Evolutionary conservation across 345 rosid species (phyloP), one percentile per base, ranked within the genome.

Genomic region (Camelina laxa): DNA sequence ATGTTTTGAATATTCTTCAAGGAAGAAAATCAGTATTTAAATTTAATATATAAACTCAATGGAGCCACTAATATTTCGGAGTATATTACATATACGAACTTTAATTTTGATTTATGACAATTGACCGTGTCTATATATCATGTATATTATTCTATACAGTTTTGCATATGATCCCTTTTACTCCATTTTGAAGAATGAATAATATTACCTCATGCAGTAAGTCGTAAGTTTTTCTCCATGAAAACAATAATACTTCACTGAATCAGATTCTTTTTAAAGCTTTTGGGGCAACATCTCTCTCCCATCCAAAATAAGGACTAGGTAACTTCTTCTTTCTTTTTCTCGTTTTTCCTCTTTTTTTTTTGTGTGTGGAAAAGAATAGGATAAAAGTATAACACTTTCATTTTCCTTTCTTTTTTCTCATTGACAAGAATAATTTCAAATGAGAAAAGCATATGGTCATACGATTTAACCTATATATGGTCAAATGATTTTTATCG

Each of bases 251-350:
- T 65, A 59, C 17, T 63, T 63, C 66, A 66, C 2, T 74, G 78
- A 74, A 74, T 74, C 78, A 56, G 72, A 74, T 74, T 65, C 71
- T 42, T 24, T 60, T 70, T 53, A 13, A 12, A 44, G 35, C 60
- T 61, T 72, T 60, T 36, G 48, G 65, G 33, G 22, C 44, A 56
- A 30, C 21, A 30, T 33, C 35, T 33, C 54, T 42, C 24, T 22
- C 65, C 11, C 65, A 21, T 59, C 58, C 48, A 48, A 70, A 59
- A 47, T 16, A 31, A 33, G 16, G 38, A 70, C 9, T 57, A 57
- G 45, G 51, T 55, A 24, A 55, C 1, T 68, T 6, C 13, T 5
- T 54, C 27, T 3, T 27, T 16, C 3, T 54, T 27, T 3, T 33
- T 31, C 16, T 1, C 1, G 12, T 16, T 10, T 30, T 44, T 21